phyloP scores from a whole-genome alignment of 2,329 filamentous ascomycete species.

The Geosmithia flava region DNA sequence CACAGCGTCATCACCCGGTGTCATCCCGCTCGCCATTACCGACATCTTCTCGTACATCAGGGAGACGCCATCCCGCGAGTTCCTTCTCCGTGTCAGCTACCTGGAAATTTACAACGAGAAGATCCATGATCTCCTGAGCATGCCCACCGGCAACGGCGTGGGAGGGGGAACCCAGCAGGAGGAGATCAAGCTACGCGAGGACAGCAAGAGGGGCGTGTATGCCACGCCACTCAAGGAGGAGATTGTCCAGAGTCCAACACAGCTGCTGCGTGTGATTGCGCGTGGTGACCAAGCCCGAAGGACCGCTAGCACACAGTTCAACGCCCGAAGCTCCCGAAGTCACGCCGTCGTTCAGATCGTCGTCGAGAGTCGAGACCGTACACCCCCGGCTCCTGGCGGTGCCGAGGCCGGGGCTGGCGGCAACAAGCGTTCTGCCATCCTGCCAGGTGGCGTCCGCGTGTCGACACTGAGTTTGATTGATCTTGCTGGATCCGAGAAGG shows the following conservation, averaged over 20 bases:
- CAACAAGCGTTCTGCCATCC: slow-evolving; percentile 55
- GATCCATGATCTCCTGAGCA: slow-evolving; percentile 84
- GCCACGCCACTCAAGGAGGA: slow-evolving; percentile 94
- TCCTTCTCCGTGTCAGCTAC: slow-evolving; percentile 90
- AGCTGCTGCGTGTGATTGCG: slow-evolving; percentile 87
- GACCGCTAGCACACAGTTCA: slow-evolving; percentile 93
- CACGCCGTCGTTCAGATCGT: slow-evolving; percentile 98
- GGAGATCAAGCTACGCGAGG: slow-evolving; percentile 94
- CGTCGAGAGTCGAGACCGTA: slow-evolving; percentile 86
- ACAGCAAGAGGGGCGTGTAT: slow-evolving; percentile 93
- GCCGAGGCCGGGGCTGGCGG: slow-evolving; percentile 25
- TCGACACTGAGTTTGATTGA: slow-evolving; percentile 94
- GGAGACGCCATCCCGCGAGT: slow-evolving; percentile 89
- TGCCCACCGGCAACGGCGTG: slow-evolving; percentile 46
- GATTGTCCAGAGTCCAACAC: slow-evolving; percentile 95
- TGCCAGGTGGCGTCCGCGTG: slow-evolving; percentile 84
- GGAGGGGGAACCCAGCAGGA: slow-evolving; percentile 53
- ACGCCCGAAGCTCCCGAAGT: slow-evolving; percentile 89
- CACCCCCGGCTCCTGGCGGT: slow-evolving; percentile 33
- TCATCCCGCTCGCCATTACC: slow-evolving; percentile 93
- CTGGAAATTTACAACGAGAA: slow-evolving; percentile 98
- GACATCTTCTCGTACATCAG: slow-evolving; percentile 99
- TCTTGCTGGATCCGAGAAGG: slow-evolving; percentile 89
- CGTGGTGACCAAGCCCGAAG: slow-evolving; percentile 82
- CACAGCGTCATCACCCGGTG: slow-evolving; percentile 86